A percentile compares a stretch with the other conserved stretches of the same genome.
These are phyloP conservation scores for Salix viminalis DNA, from an alignment of 345 rosid genomes.

Conservation along the genomic window DNA sequence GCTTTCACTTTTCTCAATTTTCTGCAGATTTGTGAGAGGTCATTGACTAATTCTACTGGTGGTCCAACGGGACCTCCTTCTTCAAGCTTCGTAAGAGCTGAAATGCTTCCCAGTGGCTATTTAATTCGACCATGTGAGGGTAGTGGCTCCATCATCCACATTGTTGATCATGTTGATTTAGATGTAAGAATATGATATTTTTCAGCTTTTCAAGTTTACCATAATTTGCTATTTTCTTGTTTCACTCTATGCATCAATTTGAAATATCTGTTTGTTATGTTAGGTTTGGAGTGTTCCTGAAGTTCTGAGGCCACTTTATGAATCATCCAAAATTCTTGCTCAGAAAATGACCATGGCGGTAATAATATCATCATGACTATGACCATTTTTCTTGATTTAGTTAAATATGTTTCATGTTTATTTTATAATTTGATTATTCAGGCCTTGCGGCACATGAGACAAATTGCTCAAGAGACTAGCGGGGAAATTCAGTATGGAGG, in stretches of 20 bases:
- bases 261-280: slow-evolving; percentile 1
- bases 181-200: slow-evolving; percentile 50
- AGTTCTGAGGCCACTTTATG: slow-evolving; percentile 90
- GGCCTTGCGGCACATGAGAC: slow-evolving; percentile 83
- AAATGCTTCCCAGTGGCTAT: slow-evolving; percentile 89
- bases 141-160: slow-evolving; percentile 88
- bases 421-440: slow-evolving; percentile 18
- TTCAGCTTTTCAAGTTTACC: neutral
- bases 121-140: slow-evolving; percentile 93
- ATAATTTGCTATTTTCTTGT: neutral
- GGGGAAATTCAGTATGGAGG: slow-evolving; percentile 95
- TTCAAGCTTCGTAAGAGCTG: slow-evolving; percentile 78
- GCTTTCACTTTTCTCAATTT: neutral
- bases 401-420: neutral
- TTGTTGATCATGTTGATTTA: slow-evolving; percentile 93
- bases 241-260: neutral
- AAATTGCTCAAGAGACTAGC: slow-evolving; percentile 85
- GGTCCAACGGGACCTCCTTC: slow-evolving; percentile 76
- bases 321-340: slow-evolving; percentile 88
- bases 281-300: slow-evolving; percentile 94
- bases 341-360: slow-evolving; percentile 93
- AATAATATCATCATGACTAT: slow-evolving; percentile 17
- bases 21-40: slow-evolving; percentile 86
- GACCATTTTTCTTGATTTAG: neutral
- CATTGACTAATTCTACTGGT: slow-evolving; percentile 73